Evolutionary conservation across 2,329 filamentous ascomycete genomes (phyloP).

Genomic region (Phymatotrichopsis omnivora): DNA sequence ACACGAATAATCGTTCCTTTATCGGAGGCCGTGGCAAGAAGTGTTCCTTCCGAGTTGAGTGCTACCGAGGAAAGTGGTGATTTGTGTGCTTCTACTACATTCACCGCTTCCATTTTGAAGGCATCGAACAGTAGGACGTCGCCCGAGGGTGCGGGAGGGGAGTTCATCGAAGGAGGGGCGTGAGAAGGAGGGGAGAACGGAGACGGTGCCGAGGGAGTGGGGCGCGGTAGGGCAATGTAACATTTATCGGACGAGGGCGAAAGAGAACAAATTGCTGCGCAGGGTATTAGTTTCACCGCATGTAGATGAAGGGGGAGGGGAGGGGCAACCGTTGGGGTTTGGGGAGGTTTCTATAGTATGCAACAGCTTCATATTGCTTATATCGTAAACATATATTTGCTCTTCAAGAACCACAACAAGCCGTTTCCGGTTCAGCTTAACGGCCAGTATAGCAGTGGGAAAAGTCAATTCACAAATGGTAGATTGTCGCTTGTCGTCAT

Average conservation of each 20-base stretch:
- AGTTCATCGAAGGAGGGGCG: conserved; percentile 20
- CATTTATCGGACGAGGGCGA: conserved; percentile 93
- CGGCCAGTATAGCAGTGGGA: conserved; percentile 86
- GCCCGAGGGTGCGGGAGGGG: conserved; percentile 63
- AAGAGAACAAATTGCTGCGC: conserved; percentile 61
- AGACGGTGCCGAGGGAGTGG: conserved; percentile 51
- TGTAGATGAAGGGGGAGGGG: not conserved
- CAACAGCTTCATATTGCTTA: conserved; percentile 93
- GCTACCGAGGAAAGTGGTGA: conserved; percentile 84
- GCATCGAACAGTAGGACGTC: conserved; percentile 92
- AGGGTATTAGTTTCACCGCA: conserved; percentile 20
- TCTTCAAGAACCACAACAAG: conserved; percentile 90
- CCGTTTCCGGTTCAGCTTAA: conserved; percentile 87
- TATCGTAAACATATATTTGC: conserved; percentile 96
- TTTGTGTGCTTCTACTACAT: conserved; percentile 89
- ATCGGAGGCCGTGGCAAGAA: conserved; percentile 89
- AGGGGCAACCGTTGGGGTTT: conserved; percentile 60
- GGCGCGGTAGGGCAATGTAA: conserved; percentile 87
- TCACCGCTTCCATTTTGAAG: conserved; percentile 78
- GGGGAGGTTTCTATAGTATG: conserved; percentile 89
- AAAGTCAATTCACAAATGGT: conserved; percentile 99
- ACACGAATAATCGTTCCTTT: conserved; percentile 96
- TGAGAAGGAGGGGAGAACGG: conserved; percentile 31
- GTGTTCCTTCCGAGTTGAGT: conserved; percentile 81
- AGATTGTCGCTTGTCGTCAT: conserved; percentile 54